These are phyloP conservation scores for Annulohypoxylon moriforme DNA, from an alignment of 495 filamentous ascomycete species.

Conservation along the genomic window DNA sequence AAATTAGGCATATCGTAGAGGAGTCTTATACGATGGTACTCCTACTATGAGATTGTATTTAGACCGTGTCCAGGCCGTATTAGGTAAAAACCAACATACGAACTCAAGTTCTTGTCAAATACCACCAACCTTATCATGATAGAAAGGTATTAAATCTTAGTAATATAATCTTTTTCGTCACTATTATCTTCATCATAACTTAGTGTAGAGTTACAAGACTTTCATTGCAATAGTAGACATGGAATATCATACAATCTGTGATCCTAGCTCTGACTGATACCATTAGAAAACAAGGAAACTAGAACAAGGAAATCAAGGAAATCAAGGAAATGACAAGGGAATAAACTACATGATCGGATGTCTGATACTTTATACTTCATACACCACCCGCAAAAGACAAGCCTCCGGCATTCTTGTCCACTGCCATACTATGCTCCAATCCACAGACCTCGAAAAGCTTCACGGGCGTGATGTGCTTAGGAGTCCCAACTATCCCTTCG, in stretches of 20 bases:
- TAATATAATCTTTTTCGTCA: too few species aligned
- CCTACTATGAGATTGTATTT: too few species aligned
- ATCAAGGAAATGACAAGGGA: not conserved
- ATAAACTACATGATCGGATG: not conserved
- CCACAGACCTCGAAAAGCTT: constrained; percentile 64
- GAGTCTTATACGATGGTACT: too few species aligned
- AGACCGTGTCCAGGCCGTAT: too few species aligned
- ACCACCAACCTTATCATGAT: too few species aligned
- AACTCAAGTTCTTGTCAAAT: too few species aligned
- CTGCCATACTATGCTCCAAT: constrained; percentile 65
- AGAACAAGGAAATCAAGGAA: not conserved
- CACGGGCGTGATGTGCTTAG: constrained; percentile 54
- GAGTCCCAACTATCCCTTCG: constrained; percentile 61
- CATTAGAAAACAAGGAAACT: not conserved
- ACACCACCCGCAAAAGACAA: constrained; percentile 40
- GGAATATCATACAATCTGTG: not conserved
- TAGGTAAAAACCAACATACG: too few species aligned
- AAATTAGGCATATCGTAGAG: too few species aligned
- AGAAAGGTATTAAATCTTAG: too few species aligned
- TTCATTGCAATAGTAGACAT: not conserved
- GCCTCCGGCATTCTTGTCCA: constrained; percentile 68
- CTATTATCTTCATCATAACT: too few species aligned
- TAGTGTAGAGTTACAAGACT: not conserved
- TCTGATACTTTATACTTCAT: constrained; percentile 21
- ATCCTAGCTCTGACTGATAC: not conserved